A percentile compares a stretch with the other conserved stretches of the same genome.
Evolutionary conservation across 2,329 filamentous ascomycete genomes (phyloP).

Genomic region (Cladosporium halotolerans): DNA sequence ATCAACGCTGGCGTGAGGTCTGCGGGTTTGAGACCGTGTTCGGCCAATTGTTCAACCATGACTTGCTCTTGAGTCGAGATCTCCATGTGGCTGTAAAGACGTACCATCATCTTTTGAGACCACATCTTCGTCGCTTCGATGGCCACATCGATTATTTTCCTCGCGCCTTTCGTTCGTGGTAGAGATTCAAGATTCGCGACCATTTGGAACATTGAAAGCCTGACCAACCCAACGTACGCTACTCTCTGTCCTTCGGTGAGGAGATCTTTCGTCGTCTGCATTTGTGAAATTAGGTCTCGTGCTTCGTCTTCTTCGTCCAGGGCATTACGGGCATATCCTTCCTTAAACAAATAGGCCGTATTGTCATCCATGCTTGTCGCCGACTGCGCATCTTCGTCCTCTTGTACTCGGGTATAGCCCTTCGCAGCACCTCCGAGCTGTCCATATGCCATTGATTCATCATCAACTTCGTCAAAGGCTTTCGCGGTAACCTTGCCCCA

Average conservation of each 20-base stretch:
- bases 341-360: slow-evolving; percentile 90
- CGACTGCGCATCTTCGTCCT: slow-evolving; percentile 91
- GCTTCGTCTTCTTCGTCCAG: slow-evolving; percentile 64
- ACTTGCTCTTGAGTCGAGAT: slow-evolving; percentile 85
- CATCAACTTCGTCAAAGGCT: slow-evolving; percentile 64
- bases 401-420: slow-evolving; percentile 89
- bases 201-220: slow-evolving; percentile 75
- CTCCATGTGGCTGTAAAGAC: slow-evolving; percentile 93
- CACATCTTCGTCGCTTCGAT: slow-evolving; percentile 85
- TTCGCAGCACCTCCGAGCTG: slow-evolving; percentile 84
- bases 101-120: slow-evolving; percentile 97
- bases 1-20: slow-evolving; percentile 84
- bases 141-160: slow-evolving; percentile 64
- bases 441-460: slow-evolving; percentile 65
- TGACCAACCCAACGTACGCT: slow-evolving; percentile 86
- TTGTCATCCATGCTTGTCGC: slow-evolving; percentile 96
- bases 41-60: slow-evolving; percentile 95
- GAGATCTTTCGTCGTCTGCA: slow-evolving; percentile 92
- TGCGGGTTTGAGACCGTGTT: slow-evolving; percentile 78
- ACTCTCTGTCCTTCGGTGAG: slow-evolving; percentile 93
- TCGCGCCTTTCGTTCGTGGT: slow-evolving; percentile 57
- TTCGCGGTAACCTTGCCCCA: slow-evolving; percentile 79
- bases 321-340: slow-evolving; percentile 51
- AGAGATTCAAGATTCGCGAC: slow-evolving; percentile 59
- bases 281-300: slow-evolving; percentile 76